Base-by-base conservation (phyloP, 148 eudicot genomes). In the Rhododendron ovatum region DNA sequence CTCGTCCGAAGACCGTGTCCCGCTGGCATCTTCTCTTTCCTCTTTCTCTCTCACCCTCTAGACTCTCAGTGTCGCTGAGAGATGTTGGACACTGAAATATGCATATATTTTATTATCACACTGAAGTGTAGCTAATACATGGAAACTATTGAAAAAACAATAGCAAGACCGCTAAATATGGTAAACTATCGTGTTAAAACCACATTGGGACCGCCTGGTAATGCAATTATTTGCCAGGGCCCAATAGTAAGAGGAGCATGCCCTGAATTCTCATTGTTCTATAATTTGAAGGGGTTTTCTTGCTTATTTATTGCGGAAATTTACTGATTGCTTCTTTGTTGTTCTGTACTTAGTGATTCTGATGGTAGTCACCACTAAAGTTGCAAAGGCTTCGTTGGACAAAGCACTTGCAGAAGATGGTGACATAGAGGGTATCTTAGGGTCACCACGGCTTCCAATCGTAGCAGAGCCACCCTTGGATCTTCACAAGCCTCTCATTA, bases 341-440 rank as follows among this genome's bases (percentile, higher is more conserved):
- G 37, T 2, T 82, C 37, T 82, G 17, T 74, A 50, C 92, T 17
- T 82, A 96, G 99, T 90, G 89, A 48, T 92, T 80, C 84, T 96
- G 83, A 93, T 95, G 87, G 84, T 92, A 67, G 93, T 91, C 73
- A 92, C 91, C 65, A 96, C 93, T 0, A 93, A 88, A 90, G 96
- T 96, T 80, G 99, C 99, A n/a, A 96, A 93, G 91, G 91, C 92
- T 39, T 98, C 99, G 71, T 84, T 96, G 85, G 99, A 95, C 12
- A 94, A 94, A 89, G 99, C 99, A 55, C 86, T 96, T 69, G 95
- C 92, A 43, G 99, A 95, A 88, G 90, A 90, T 57, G 90, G 82
- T 63, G 89, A 89, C 45, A 41, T 88, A 61, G 95, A 93, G 39
- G 91, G 78, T 51, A 39, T 78, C 86, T 82, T 86, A 50, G 75